Base-by-base conservation (phyloP, 345 rosid genomes). In the Gossypium longicalyx region DNA sequence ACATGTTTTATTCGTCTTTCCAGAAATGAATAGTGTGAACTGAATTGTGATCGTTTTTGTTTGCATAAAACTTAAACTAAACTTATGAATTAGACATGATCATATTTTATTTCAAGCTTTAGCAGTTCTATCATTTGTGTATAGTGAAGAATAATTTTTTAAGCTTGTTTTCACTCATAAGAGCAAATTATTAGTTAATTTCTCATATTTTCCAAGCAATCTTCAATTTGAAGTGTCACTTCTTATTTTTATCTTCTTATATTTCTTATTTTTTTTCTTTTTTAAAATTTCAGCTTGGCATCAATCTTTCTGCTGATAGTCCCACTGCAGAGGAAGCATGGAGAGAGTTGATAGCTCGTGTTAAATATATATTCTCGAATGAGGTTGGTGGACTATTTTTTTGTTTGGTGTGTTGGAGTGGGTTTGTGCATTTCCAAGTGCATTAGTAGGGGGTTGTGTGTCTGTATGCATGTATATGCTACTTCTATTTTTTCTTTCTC, bases 201-300 rank as follows among this genome's bases (percentile, higher is more conserved):
- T 48, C 9, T 38, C 9, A 4, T 48, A 8, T 49, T 77, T 49
- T 70, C 22, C 25, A 43, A n/a, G 13, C 43, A 12, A 51, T 56
- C 60, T 19, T 51, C 63, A 38, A 12, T 34, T 34, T 71, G 3
- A 38, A 34, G 38, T 47, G 29, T 56, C 34, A 48, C 52, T 82
- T 34, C 15, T 70, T 9, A 12, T 67, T 67, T 45, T 43, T 12
- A 12, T 67, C 52, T 44, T 45, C 52, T 48, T 75, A 48, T 48
- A 56, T 9, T 57, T 2, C 27, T 76, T 41, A 71, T 8, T 66
- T 51, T 47, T 27, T 23, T 56, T 56, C 69, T 49, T 20, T 56
- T 68, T 77, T 64, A 49, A 16, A 78, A 76, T 71, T 83, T 82
- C 95, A 94, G 98, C 88, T 94, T 75, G 93, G 93, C 41, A 81